Evolutionary conservation across 306 rosid genomes (phyloP).

Genomic region (Urtica urens): DNA sequence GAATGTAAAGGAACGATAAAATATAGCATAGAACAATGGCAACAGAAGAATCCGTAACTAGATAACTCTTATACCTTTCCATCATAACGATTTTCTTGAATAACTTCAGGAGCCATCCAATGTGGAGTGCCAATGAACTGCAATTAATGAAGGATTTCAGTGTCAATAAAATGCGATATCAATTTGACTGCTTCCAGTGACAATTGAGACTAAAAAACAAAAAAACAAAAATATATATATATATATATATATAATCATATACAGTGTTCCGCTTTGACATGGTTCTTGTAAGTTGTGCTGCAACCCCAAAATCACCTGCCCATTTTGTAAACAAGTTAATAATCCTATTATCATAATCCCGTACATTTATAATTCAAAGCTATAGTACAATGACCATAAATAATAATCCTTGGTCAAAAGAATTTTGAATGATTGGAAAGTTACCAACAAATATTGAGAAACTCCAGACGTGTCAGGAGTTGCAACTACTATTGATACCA

Average conservation of each 20-base stretch:
- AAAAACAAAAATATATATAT: neutral
- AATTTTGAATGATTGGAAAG: no score
- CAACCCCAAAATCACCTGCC: constrained; percentile 99
- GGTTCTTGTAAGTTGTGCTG: constrained; percentile 97
- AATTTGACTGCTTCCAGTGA: no score
- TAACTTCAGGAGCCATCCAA: constrained; percentile 99
- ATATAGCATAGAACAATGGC: constrained; percentile 16
- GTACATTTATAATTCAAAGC: constrained; percentile 6
- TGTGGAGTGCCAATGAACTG: constrained; percentile 99
- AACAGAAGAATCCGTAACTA: neutral
- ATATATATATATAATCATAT: constrained; percentile 13
- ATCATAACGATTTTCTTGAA: constrained; percentile 97
- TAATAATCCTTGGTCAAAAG: no score
- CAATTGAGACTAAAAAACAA: neutral
- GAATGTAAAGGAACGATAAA: constrained; percentile 5
- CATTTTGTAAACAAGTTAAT: constrained; percentile 22
- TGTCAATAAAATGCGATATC: no score
- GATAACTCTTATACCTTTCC: constrained; percentile 59
- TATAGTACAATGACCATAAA: no score
- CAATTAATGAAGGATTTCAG: constrained; percentile 20
- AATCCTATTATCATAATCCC: neutral
- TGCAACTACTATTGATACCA: no score
- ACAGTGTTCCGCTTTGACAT: constrained; percentile 99
- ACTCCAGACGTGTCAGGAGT: no score
- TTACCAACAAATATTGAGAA: no score